Conservation (phyloP, 2,329 filamentous ascomycete species). For the Verticillium nonalfalfae region DNA sequence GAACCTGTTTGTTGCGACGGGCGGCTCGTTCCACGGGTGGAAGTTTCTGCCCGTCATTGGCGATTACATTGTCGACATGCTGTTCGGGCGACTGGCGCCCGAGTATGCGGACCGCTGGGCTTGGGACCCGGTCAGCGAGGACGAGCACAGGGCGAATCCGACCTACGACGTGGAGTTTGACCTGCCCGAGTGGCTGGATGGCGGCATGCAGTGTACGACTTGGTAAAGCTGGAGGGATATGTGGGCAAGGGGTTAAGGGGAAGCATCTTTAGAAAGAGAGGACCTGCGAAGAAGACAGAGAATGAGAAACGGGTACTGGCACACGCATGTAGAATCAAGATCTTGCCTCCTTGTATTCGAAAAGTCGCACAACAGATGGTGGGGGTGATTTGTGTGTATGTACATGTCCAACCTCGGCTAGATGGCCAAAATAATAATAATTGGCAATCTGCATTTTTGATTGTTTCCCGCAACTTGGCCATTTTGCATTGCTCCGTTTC, state of each 20-base stretch:
- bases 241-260: neutral
- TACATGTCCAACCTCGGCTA: too few relatives aligned
- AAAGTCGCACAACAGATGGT: too few relatives aligned
- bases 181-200: slow-evolving; percentile 11
- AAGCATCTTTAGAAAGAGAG: neutral
- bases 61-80: slow-evolving; percentile 47
- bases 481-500: too few relatives aligned
- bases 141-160: slow-evolving; percentile 33
- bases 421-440: too few relatives aligned
- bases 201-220: neutral
- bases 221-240: neutral
- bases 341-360: too few relatives aligned
- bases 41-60: slow-evolving; percentile 60
- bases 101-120: slow-evolving; percentile 34
- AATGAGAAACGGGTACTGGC: neutral
- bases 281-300: neutral
- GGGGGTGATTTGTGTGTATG: too few relatives aligned
- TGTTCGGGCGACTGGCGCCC: slow-evolving; percentile 31
- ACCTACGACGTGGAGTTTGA: slow-evolving; percentile 34
- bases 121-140: slow-evolving; percentile 35
- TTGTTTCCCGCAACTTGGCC: too few relatives aligned
- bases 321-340: too few relatives aligned
- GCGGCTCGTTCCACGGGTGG: slow-evolving; percentile 59
- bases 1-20: slow-evolving; percentile 54
- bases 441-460: too few relatives aligned